These are phyloP conservation scores for Ceratocystis harringtonii DNA, from an alignment of 2,329 filamentous ascomycete species.

Conservation along the genomic window DNA sequence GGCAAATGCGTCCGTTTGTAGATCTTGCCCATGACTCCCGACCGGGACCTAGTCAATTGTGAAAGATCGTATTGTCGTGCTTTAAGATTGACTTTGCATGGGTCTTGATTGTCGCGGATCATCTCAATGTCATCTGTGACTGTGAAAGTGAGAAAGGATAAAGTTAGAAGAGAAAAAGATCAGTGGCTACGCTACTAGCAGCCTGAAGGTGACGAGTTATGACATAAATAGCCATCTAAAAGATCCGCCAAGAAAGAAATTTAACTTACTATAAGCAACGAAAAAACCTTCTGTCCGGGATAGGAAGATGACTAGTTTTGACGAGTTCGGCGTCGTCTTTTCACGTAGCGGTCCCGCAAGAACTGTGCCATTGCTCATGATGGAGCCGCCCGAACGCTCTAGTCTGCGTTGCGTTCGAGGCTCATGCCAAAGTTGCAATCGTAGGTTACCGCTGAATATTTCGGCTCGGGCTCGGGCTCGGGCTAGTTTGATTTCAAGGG, in stretches of 20 bases:
- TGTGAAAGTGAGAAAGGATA: neutral
- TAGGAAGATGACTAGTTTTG: conserved; percentile 9
- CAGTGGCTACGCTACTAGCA: neutral
- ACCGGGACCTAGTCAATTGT: neutral
- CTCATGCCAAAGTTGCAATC: conserved; percentile 12
- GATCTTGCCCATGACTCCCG: conserved; percentile 7
- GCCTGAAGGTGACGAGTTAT: neutral
- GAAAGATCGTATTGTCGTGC: neutral
- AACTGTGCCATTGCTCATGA: neutral
- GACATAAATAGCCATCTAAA: too few relatives aligned
- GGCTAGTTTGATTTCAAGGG: too few relatives aligned
- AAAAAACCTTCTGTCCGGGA: conserved; percentile 2
- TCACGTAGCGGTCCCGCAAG: neutral
- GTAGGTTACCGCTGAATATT: conserved; percentile 4
- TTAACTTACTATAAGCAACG: conserved; percentile 8
- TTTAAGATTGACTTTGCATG: conserved; percentile 5
- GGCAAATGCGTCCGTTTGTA: neutral
- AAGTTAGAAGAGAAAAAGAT: neutral
- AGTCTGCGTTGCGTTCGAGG: neutral
- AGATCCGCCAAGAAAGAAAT: neutral
- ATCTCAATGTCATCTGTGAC: conserved; percentile 12
- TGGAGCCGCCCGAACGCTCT: neutral
- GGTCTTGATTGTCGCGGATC: neutral
- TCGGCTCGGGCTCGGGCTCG: too few relatives aligned
- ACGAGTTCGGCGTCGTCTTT: neutral